Percentiles rank a stretch among this genome's conserved stretches.
phyloP scores from a whole-genome alignment of 2,329 filamentous ascomycete species.

The Bimuria novae-zelandiae region DNA sequence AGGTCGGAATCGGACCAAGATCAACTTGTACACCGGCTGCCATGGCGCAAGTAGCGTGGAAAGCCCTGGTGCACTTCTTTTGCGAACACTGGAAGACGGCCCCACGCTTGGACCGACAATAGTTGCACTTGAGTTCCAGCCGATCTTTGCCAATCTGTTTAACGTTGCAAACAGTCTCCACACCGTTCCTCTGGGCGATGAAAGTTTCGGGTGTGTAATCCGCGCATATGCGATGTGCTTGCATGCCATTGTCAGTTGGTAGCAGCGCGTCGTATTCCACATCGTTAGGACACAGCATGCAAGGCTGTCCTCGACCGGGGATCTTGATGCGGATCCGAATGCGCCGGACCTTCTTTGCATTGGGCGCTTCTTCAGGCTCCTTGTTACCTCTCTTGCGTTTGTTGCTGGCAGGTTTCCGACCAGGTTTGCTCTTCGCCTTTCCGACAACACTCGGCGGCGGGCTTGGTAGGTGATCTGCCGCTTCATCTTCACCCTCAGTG shows the following conservation, averaged over 20 bases:
- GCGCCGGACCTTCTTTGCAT: constrained; percentile 71
- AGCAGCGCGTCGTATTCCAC: constrained; percentile 81
- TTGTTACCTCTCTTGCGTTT: constrained; percentile 53
- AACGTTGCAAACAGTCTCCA: constrained; percentile 76
- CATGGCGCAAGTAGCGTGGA: constrained; percentile 92
- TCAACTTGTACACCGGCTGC: constrained; percentile 92
- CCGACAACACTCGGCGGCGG: constrained; percentile 76
- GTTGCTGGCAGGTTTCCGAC: constrained; percentile 72
- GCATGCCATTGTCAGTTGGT: constrained; percentile 82
- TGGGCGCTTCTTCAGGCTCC: constrained; percentile 50
- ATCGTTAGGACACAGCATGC: constrained; percentile 90
- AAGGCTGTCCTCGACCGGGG: constrained; percentile 77
- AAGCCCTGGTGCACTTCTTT: constrained; percentile 90
- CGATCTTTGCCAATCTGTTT: constrained; percentile 84
- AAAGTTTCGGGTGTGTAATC: constrained; percentile 91
- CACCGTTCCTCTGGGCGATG: constrained; percentile 69
- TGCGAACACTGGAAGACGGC: constrained; percentile 96
- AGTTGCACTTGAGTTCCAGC: constrained; percentile 89
- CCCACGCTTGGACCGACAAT: constrained; percentile 92
- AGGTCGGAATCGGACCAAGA: constrained; percentile 80
- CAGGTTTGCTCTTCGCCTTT: constrained; percentile 70
- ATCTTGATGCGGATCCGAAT: constrained; percentile 74
- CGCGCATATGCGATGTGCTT: constrained; percentile 87
- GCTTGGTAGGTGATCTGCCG: constrained; percentile 68
- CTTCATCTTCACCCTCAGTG: constrained; percentile 66